Evolutionary conservation across 495 filamentous ascomycete genomes (phyloP).

Genomic region (Lasiosphaeria ovina): DNA sequence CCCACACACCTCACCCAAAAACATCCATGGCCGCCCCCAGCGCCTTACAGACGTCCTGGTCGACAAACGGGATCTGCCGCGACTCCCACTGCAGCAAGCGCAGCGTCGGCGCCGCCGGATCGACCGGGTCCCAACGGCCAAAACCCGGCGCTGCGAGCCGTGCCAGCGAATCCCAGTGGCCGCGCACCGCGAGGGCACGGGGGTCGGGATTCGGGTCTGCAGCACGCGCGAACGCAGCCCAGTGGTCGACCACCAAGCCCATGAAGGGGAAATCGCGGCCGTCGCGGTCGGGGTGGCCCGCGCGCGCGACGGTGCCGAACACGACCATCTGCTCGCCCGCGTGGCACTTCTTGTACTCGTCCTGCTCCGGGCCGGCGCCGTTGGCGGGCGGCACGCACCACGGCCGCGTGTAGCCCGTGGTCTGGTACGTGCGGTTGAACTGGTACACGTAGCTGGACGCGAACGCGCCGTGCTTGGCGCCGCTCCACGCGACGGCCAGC

Average conservation of each 20-base stretch:
- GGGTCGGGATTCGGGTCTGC: slow-evolving; percentile 27
- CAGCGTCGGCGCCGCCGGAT: slow-evolving; percentile 15
- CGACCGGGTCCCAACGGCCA: slow-evolving; percentile 25
- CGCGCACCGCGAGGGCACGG: slow-evolving; percentile 20
- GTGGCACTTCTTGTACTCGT: slow-evolving; percentile 51
- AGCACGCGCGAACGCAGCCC: slow-evolving; percentile 25
- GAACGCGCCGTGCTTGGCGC: slow-evolving; percentile 30
- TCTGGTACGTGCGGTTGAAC: slow-evolving; percentile 48
- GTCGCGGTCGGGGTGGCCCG: slow-evolving; percentile 26
- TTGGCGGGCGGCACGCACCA: slow-evolving; percentile 37
- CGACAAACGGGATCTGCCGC: slow-evolving; percentile 22
- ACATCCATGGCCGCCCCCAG: slow-evolving; percentile 22
- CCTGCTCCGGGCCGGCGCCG: slow-evolving; percentile 29
- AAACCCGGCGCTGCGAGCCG: slow-evolving; percentile 17
- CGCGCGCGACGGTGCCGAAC: slow-evolving; percentile 33
- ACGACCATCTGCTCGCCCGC: slow-evolving; percentile 47
- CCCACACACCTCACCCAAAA: slow-evolving; percentile 15
- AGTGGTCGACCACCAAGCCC: slow-evolving; percentile 30
- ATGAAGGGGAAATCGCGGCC: slow-evolving; percentile 28
- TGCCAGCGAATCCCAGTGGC: slow-evolving; percentile 20
- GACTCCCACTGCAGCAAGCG: slow-evolving; percentile 33
- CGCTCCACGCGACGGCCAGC: slow-evolving; percentile 37
- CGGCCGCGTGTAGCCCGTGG: slow-evolving; percentile 36
- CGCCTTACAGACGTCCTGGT: slow-evolving; percentile 22
- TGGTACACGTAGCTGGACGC: slow-evolving; percentile 33